Conservation (phyloP, 805 yeast species). For the Yarrowia yakushimensis region DNA sequence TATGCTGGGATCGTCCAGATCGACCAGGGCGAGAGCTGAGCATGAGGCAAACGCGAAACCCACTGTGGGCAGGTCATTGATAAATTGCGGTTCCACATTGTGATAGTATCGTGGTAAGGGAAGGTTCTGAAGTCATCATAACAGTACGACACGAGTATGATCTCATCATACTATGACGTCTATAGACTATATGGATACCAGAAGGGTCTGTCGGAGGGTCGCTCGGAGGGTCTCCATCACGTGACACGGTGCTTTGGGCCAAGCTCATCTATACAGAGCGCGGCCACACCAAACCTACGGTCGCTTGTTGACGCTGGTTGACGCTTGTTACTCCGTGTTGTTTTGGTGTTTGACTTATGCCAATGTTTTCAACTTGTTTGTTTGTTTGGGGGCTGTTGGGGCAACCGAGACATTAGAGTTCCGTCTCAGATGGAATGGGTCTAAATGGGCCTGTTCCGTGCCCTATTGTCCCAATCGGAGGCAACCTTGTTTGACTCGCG, state of each 20-base stretch:
- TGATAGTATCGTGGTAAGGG: too few relatives aligned
- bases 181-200: too few relatives aligned
- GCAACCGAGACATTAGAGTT: conserved; percentile 3
- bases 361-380: conserved; percentile 3
- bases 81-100: too few relatives aligned
- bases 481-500: conserved; percentile 2
- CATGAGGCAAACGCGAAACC: neutral
- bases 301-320: neutral
- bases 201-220: too few relatives aligned
- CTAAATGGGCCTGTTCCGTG: neutral
- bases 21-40: neutral
- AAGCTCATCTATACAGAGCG: neutral
- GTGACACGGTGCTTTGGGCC: neutral
- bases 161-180: too few relatives aligned
- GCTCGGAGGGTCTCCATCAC: neutral
- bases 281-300: neutral
- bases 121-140: too few relatives aligned
- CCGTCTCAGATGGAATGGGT: conserved; percentile 15
- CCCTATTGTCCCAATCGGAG: neutral
- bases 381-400: conserved; percentile 24
- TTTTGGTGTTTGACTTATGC: neutral
- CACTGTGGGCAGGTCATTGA: neutral
- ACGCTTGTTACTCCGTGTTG: neutral
- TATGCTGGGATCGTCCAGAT: neutral
- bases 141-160: too few relatives aligned